A percentile compares a stretch with the other conserved stretches of the same genome.
These are phyloP conservation scores for Lactarius sp. DNA, from an alignment of 768 basidiomycete genomes.

Conservation along the genomic window DNA sequence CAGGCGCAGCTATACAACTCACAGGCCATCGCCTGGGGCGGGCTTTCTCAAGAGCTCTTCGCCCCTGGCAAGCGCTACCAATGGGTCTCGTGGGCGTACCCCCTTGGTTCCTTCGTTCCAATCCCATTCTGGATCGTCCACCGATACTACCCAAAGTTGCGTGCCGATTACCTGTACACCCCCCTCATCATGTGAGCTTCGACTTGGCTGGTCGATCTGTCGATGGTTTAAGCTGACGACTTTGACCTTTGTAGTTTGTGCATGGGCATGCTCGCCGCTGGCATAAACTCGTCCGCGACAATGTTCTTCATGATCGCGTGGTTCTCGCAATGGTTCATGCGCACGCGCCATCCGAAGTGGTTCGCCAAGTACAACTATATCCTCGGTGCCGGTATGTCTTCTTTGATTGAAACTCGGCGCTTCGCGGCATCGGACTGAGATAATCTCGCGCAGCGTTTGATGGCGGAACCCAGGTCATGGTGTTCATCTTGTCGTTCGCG, in stretches of 20 bases:
- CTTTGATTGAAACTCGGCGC: background rate
- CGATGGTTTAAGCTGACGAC: constrained; percentile 34
- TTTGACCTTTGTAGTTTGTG: constrained; percentile 39
- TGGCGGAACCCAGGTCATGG: constrained; percentile 47
- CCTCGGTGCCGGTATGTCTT: constrained; percentile 33
- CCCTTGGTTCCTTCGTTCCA: constrained; percentile 46
- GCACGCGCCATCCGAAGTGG: constrained; percentile 40
- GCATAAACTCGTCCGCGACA: constrained; percentile 44
- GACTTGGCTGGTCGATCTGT: background rate
- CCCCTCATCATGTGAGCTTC: constrained; percentile 39
- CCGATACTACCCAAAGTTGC: constrained; percentile 41
- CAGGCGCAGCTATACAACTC: constrained; percentile 48
- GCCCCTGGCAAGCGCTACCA: constrained; percentile 34
- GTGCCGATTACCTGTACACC: constrained; percentile 45
- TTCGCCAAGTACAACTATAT: constrained; percentile 39
- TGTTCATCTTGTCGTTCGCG: constrained; percentile 29
- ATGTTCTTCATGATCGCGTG: constrained; percentile 41
- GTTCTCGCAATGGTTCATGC: constrained; percentile 45
- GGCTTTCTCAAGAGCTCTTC: constrained; percentile 27
- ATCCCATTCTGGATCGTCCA: constrained; percentile 50
- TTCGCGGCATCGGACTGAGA: constrained; percentile 22
- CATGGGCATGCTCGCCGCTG: constrained; percentile 47
- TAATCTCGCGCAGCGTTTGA: constrained; percentile 36
- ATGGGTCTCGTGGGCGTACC: constrained; percentile 45
- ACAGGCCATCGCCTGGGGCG: constrained; percentile 51